phyloP scores from a whole-genome alignment of 257 asterid species.

The Capsicum baccatum region DNA sequence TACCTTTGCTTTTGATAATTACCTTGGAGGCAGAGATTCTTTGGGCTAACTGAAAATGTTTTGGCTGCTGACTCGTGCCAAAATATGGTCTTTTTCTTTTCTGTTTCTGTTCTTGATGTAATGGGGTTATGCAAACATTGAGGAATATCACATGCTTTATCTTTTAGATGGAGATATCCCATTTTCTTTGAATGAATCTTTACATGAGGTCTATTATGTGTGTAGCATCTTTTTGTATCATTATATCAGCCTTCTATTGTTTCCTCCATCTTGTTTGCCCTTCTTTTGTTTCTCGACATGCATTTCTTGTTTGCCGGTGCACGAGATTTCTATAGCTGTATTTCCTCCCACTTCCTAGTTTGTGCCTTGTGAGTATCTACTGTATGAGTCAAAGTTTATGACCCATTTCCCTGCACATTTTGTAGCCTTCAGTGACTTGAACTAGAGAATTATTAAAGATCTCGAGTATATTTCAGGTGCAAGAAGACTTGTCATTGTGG shows the following conservation, averaged over 20 bases:
- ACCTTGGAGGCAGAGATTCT: background rate
- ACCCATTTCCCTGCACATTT: background rate
- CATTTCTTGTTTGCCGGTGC: background rate
- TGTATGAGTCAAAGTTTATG: background rate
- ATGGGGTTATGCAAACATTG: background rate
- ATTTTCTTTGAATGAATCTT: background rate
- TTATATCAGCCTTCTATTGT: background rate
- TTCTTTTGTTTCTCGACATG: background rate
- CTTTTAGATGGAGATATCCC: constrained; percentile 8
- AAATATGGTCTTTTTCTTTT: background rate
- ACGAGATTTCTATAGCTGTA: background rate
- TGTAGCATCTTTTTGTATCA: background rate
- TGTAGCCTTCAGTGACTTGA: background rate
- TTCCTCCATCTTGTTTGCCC: background rate
- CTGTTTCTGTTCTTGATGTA: constrained; percentile 15
- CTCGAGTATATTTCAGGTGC: constrained; percentile 52
- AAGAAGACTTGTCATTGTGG: constrained; percentile 72
- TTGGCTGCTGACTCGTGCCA: constrained; percentile 25
- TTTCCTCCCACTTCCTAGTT: background rate
- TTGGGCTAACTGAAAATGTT: background rate
- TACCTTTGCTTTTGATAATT: background rate
- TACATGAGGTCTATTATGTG: background rate
- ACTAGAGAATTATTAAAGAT: background rate
- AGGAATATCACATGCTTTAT: background rate
- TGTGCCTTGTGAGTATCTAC: constrained; percentile 17